These are phyloP conservation scores for Quercus phellos DNA, from an alignment of 331 rosid genomes.

Conservation along the genomic window DNA sequence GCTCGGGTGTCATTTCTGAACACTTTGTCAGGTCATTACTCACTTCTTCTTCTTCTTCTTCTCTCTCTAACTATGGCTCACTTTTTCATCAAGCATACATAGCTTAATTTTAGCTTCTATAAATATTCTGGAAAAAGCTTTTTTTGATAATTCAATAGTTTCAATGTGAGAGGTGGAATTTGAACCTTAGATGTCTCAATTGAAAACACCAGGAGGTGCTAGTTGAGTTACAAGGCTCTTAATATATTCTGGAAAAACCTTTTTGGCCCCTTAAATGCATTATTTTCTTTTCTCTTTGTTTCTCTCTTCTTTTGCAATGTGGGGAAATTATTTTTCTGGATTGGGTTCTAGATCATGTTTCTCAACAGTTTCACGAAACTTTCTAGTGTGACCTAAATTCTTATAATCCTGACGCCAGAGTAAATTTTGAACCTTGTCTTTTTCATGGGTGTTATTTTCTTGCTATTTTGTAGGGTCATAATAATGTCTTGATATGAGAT, in stretches of 20 bases:
- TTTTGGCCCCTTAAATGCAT: not conserved
- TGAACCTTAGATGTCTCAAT: too few relatives aligned
- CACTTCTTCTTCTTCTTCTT: not conserved
- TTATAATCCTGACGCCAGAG: not conserved
- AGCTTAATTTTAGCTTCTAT: not conserved
- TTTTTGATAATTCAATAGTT: too few relatives aligned
- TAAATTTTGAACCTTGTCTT: not conserved
- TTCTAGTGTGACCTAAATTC: conserved; percentile 5
- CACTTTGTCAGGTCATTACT: conserved; percentile 66
- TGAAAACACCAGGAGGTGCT: too few relatives aligned
- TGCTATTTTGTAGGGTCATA: not conserved
- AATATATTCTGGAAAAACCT: not conserved
- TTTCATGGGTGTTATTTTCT: conserved; percentile 1
- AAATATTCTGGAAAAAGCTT: not conserved
- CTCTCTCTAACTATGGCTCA: not conserved
- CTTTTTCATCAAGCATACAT: conserved; percentile 1
- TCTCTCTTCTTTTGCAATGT: not conserved
- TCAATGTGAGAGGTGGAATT: too few relatives aligned
- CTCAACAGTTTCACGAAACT: not conserved
- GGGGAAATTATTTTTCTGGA: not conserved
- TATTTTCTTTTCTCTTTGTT: not conserved
- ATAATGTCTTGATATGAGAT: conserved; percentile 9
- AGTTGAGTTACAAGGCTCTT: too few relatives aligned
- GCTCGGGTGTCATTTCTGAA: conserved; percentile 77
- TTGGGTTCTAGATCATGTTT: not conserved